phyloP scores from a whole-genome alignment of 108 stramenopile genomes.

The Skeletonema tropicum region DNA sequence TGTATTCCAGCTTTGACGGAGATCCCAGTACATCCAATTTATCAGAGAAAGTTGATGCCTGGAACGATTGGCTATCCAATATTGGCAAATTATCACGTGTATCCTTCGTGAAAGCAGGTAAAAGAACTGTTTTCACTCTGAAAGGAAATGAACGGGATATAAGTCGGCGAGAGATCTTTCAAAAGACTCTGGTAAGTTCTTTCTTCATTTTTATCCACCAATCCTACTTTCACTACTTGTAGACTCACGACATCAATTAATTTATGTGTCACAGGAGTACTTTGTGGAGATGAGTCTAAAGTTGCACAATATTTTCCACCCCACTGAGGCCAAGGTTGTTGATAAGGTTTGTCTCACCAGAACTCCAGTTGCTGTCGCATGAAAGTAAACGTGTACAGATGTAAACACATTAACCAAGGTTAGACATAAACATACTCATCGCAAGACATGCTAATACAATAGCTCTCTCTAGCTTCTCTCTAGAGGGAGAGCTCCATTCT shows the following conservation, averaged over 20 bases:
- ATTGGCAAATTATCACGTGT: constrained; percentile 29
- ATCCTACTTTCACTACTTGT: no score
- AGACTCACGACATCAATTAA: no score
- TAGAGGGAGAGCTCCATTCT: no score
- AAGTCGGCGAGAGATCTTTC: constrained; percentile 30
- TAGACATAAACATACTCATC: no score
- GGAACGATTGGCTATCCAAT: constrained; percentile 40
- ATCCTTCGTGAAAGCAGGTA: constrained; percentile 27
- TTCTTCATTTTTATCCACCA: no score
- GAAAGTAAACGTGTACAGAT: neutral
- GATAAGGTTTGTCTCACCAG: constrained; percentile 45
- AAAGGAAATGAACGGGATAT: constrained; percentile 38
- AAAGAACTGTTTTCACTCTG: constrained; percentile 41
- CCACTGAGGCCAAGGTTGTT: constrained; percentile 26
- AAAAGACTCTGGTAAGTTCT: no score
- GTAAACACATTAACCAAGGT: no score
- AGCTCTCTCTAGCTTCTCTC: no score
- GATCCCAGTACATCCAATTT: constrained; percentile 8
- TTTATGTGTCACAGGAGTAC: no score
- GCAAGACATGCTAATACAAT: no score
- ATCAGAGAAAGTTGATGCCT: constrained; percentile 31
- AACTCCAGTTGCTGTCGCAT: constrained; percentile 35
- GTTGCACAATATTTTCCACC: constrained; percentile 45
- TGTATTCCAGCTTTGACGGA: constrained; percentile 38
- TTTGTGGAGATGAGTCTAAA: constrained; percentile 44